Conservation (phyloP, 192 early-diverging fungal species). For the Haplosporangium gracile region DNA sequence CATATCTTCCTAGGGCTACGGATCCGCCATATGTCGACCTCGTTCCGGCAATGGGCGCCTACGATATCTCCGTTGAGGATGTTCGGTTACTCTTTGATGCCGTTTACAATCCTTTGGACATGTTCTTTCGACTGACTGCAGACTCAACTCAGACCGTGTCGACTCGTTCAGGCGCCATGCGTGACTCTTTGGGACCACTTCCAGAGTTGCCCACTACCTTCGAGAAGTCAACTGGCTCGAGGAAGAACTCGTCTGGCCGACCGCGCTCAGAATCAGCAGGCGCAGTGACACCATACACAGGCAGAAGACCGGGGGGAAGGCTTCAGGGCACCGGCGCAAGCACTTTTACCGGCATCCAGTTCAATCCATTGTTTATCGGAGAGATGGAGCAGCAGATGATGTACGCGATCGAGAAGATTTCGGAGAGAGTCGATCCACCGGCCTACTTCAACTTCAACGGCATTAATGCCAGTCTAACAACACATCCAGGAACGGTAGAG, state of each 20-base stretch:
- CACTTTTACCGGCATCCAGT: conserved; percentile 15
- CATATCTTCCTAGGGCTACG: conserved; percentile 24
- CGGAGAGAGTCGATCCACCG: conserved; percentile 59
- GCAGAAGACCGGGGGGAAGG: conserved; percentile 8
- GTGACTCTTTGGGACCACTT: conserved; percentile 34
- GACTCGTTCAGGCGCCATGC: conserved; percentile 10
- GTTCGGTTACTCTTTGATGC: conserved; percentile 55
- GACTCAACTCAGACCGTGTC: conserved; percentile 3
- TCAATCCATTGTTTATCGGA: conserved; percentile 57
- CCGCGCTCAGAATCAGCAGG: conserved; percentile 47
- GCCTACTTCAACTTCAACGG: conserved; percentile 61
- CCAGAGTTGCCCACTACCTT: conserved; percentile 32
- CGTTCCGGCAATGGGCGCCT: conserved; percentile 57
- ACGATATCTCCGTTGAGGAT: conserved; percentile 57
- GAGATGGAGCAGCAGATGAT: conserved; percentile 62
- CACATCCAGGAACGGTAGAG: conserved; percentile 45
- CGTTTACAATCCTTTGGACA: conserved; percentile 55
- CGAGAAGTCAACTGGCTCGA: conserved; percentile 12
- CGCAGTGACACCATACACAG: conserved; percentile 16
- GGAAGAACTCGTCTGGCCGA: conserved; percentile 23
- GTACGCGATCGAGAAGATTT: conserved; percentile 60
- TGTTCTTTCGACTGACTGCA: conserved; percentile 46
- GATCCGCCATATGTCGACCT: conserved; percentile 59
- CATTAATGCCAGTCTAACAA: conserved; percentile 48
- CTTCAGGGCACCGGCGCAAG: not conserved